These are phyloP conservation scores for Pseudogymnoascus sp. DNA, from an alignment of 2,329 filamentous ascomycete species.

Conservation along the genomic window DNA sequence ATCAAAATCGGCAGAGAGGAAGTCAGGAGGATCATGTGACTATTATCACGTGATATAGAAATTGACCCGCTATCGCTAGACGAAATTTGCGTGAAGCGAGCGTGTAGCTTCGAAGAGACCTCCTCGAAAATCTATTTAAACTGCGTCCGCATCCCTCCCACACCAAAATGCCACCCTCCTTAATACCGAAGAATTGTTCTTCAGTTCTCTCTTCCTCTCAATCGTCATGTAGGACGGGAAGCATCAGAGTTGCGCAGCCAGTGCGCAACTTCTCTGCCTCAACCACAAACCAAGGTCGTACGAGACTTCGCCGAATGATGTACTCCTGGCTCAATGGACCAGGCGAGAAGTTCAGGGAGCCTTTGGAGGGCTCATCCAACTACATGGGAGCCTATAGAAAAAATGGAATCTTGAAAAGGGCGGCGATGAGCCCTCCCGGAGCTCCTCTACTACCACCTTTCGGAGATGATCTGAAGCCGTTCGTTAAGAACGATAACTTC, in stretches of 20 bases:
- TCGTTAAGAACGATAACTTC: conserved; percentile 55
- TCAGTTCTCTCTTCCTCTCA: conserved; percentile 1
- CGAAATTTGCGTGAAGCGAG: conserved; percentile 8
- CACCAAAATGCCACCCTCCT: conserved; percentile 5
- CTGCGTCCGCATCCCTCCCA: neutral
- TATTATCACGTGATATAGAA: neutral
- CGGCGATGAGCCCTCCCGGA: conserved; percentile 13
- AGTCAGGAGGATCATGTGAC: neutral
- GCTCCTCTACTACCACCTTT: conserved; percentile 18
- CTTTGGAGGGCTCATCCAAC: conserved; percentile 25
- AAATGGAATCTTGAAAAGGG: conserved; percentile 24
- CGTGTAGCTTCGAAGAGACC: conserved; percentile 9
- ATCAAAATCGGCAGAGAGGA: neutral
- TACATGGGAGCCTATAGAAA: conserved; percentile 27
- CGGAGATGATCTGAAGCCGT: conserved; percentile 37
- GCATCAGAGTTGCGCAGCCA: conserved; percentile 13
- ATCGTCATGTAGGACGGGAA: conserved; percentile 6
- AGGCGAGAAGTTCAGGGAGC: conserved; percentile 24
- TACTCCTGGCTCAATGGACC: conserved; percentile 25
- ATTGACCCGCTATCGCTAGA: neutral
- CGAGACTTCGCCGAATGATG: conserved; percentile 24
- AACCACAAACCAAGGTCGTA: conserved; percentile 21
- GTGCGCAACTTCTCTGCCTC: conserved; percentile 28
- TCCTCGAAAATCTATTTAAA: conserved; percentile 7
- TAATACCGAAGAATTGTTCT: conserved; percentile 6